phyloP scores from a whole-genome alignment of 2,329 filamentous ascomycete genomes.

The Lachnellula hyalina region DNA sequence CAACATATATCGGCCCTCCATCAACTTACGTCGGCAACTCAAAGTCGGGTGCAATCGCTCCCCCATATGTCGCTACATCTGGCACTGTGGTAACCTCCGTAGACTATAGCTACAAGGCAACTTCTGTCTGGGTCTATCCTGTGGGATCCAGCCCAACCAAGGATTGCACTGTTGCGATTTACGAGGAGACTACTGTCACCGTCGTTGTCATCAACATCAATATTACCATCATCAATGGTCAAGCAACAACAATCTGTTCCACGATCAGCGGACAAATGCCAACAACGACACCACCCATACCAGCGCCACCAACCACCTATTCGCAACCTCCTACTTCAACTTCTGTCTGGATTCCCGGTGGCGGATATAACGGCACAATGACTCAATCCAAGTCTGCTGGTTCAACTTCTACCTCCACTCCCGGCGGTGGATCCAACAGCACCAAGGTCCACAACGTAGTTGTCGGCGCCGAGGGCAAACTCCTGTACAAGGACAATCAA shows the following conservation, averaged over 20 bases:
- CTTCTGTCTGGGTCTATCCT: conserved; percentile 16
- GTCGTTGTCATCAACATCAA: conserved; percentile 11
- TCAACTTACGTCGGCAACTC: too few species aligned
- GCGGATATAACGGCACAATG: not conserved
- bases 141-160: conserved; percentile 7
- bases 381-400: not conserved
- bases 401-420: not conserved
- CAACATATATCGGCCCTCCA: too few species aligned
- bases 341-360: too few species aligned
- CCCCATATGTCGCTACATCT: conserved; percentile 4
- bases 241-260: conserved; percentile 5
- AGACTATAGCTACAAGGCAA: conserved; percentile 4
- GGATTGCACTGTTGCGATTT: conserved; percentile 16
- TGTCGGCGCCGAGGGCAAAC: conserved; percentile 9
- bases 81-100: conserved; percentile 12
- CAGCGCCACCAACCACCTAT: not conserved
- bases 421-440: not conserved
- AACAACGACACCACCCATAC: not conserved
- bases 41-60: too few species aligned
- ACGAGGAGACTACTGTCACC: conserved; percentile 9
- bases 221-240: conserved; percentile 2
- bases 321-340: too few species aligned
- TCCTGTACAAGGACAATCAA: conserved; percentile 50
- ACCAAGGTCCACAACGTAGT: conserved; percentile 5
- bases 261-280: conserved; percentile 2